phyloP scores from a whole-genome alignment of 179 eudicot species.

The Camellia oleifera region DNA sequence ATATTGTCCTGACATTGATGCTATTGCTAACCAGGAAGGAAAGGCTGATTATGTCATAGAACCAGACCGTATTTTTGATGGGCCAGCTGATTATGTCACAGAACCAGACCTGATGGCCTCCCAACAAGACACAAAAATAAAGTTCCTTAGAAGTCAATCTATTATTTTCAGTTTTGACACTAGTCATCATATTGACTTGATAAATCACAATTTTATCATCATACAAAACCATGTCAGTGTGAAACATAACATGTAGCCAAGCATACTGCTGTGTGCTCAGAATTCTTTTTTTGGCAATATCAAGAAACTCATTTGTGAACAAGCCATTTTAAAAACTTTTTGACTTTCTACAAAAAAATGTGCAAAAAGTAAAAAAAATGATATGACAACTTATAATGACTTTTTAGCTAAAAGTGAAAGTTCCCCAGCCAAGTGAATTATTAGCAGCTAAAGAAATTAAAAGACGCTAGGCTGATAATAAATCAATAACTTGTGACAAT shows the following conservation, averaged over 20 bases:
- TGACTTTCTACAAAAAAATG: too few species aligned
- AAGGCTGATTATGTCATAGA: too few species aligned
- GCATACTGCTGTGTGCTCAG: neutral
- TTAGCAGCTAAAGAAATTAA: neutral
- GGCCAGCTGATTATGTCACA: conserved; percentile 77
- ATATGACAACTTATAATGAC: too few species aligned
- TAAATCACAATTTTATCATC: too few species aligned
- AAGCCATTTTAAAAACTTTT: too few species aligned
- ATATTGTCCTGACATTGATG: too few species aligned
- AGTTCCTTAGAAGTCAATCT: neutral
- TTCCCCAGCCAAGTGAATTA: neutral
- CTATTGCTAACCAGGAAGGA: too few species aligned
- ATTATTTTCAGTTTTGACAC: too few species aligned
- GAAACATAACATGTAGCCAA: neutral
- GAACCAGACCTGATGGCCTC: conserved; percentile 25
- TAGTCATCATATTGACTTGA: too few species aligned
- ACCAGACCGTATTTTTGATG: conserved; percentile 35
- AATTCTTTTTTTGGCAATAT: neutral
- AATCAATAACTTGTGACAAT: neutral
- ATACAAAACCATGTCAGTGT: neutral
- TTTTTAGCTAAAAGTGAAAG: too few species aligned
- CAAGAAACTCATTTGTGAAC: neutral
- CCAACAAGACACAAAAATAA: neutral
- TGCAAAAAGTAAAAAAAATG: too few species aligned
- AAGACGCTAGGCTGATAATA: neutral